A percentile compares a stretch with the other conserved stretches of the same genome.
phyloP scores from a whole-genome alignment of 2,329 filamentous ascomycete genomes.

The Aspergillus luchuensis region DNA sequence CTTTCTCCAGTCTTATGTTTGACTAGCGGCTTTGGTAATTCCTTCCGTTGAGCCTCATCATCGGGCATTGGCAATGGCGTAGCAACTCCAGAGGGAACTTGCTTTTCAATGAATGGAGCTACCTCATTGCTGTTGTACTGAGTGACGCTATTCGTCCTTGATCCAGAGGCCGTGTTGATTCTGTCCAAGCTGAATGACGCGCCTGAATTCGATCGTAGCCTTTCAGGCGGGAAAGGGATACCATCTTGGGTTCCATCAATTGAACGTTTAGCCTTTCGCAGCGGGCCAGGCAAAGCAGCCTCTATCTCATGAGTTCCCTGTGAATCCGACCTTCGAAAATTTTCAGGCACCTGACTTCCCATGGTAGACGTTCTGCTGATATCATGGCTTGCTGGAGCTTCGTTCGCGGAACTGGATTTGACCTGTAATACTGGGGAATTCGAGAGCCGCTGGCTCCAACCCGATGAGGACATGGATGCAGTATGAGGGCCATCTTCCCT shows the following conservation, averaged over 20 bases:
- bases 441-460: conserved; percentile 30
- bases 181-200: conserved; percentile 34
- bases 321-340: conserved; percentile 31
- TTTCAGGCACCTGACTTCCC: conserved; percentile 26
- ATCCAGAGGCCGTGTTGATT: conserved; percentile 27
- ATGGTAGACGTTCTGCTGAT: conserved; percentile 23
- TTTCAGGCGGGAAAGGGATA: conserved; percentile 35
- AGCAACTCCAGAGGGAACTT: conserved; percentile 30
- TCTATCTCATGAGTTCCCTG: conserved; percentile 33
- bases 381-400: conserved; percentile 26
- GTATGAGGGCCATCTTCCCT: conserved; percentile 34
- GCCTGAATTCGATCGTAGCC: conserved; percentile 33
- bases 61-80: conserved; percentile 35
- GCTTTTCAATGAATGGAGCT: conserved; percentile 29
- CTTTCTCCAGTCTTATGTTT: conserved; percentile 34
- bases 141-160: conserved; percentile 33
- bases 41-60: conserved; percentile 29
- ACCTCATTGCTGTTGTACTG: conserved; percentile 32
- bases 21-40: conserved; percentile 30
- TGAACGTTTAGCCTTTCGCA: conserved; percentile 28
- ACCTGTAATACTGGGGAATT: conserved; percentile 39
- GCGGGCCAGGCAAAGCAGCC: conserved; percentile 23
- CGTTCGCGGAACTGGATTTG: conserved; percentile 33
- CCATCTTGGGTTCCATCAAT: conserved; percentile 29
- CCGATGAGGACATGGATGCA: conserved; percentile 34